These are phyloP conservation scores for Calonectria pauciramosa DNA, from an alignment of 2,329 filamentous ascomycete species.

Conservation along the genomic window DNA sequence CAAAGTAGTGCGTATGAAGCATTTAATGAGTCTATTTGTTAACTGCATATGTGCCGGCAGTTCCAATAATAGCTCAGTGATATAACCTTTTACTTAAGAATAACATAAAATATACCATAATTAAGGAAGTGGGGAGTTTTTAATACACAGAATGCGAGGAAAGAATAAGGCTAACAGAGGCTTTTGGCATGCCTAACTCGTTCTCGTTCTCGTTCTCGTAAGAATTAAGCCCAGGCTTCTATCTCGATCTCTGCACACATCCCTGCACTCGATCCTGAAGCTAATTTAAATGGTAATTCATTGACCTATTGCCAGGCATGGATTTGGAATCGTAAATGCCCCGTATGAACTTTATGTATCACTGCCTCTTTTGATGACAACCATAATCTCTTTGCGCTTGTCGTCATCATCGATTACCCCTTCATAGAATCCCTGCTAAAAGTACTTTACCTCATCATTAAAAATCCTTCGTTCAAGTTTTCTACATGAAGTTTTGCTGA, in stretches of 20 bases:
- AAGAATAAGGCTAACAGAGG: not conserved
- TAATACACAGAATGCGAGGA: not conserved
- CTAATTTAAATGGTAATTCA: not conserved
- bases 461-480: no score
- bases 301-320: not conserved
- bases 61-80: not conserved
- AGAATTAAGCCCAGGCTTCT: not conserved
- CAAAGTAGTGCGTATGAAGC: no score
- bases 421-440: no score
- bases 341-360: not conserved
- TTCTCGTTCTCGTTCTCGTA: not conserved
- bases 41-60: no score
- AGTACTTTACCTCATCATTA: no score
- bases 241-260: not conserved
- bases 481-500: no score
- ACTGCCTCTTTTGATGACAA: not conserved
- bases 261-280: not conserved
- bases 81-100: not conserved
- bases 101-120: no score
- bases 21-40: no score
- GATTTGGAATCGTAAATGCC: not conserved
- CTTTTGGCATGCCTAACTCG: not conserved
- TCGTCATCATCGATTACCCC: no score
- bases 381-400: not conserved
- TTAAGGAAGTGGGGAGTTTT: not conserved